Conservation (phyloP, 2,329 filamentous ascomycete species). For the Westerdykella sp. region DNA sequence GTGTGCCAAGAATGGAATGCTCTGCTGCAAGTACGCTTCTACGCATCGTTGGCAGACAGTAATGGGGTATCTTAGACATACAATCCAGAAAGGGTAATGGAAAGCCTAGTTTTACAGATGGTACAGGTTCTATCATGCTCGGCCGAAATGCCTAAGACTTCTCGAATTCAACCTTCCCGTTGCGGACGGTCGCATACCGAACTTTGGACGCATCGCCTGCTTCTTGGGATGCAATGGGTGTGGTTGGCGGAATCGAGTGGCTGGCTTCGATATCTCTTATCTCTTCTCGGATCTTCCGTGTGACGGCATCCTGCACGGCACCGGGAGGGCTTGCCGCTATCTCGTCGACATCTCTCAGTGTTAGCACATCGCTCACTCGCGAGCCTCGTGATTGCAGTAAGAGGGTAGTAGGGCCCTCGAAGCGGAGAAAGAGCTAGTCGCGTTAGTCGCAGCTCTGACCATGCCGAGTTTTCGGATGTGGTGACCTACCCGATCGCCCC, state of each 20-base stretch:
- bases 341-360: constrained; percentile 75
- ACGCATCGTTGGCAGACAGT: no score
- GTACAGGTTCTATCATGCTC: neutral
- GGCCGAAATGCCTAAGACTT: neutral
- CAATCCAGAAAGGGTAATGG: no score
- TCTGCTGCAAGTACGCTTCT: no score
- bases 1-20: neutral
- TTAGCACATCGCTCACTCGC: constrained; percentile 70
- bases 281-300: constrained; percentile 31
- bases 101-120: neutral
- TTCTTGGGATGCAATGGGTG: constrained; percentile 10
- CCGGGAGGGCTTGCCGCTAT: constrained; percentile 78
- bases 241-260: constrained; percentile 1
- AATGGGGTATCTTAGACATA: no score
- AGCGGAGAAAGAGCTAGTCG: constrained; percentile 70
- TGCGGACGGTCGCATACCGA: constrained; percentile 21
- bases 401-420: constrained; percentile 78
- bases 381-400: constrained; percentile 83
- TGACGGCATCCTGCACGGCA: constrained; percentile 51
- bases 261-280: constrained; percentile 24
- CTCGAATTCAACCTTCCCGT: constrained; percentile 25
- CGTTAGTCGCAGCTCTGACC: constrained; percentile 9
- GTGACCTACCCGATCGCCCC: constrained; percentile 71
- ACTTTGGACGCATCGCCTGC: constrained; percentile 13
- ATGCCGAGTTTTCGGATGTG: neutral